Conservation (phyloP, 2,329 filamentous ascomycete genomes). For the Cladosporium sp. region DNA sequence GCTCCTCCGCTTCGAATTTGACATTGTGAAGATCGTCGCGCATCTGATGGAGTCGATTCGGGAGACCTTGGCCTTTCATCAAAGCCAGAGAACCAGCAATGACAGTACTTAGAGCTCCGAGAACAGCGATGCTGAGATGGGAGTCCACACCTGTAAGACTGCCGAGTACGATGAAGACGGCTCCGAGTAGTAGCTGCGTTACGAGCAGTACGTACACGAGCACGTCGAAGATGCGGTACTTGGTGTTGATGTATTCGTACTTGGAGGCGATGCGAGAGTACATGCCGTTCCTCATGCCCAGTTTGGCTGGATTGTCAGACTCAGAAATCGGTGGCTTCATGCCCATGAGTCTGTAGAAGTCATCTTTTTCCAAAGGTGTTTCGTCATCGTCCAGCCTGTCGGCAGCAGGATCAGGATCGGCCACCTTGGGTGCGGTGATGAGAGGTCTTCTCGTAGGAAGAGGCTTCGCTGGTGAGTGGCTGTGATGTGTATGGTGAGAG, state of each 20-base stretch:
- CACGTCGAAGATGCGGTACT: constrained; percentile 30
- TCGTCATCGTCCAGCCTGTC: constrained; percentile 22
- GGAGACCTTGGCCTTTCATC: constrained; percentile 35
- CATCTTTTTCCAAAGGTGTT: constrained; percentile 20
- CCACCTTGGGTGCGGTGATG: constrained; percentile 16
- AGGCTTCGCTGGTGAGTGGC: constrained; percentile 2
- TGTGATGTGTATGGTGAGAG: constrained; percentile 8
- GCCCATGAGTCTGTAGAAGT: constrained; percentile 31
- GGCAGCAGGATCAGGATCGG: constrained; percentile 26
- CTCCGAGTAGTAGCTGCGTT: constrained; percentile 31
- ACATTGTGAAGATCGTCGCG: constrained; percentile 29
- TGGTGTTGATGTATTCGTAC: constrained; percentile 22
- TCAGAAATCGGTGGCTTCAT: constrained; percentile 21
- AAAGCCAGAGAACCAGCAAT: constrained; percentile 31
- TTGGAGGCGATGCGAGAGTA: constrained; percentile 21
- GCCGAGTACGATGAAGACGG: constrained; percentile 35
- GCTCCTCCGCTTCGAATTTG: constrained; percentile 32
- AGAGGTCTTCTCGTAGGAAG: constrained; percentile 11
- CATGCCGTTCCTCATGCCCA: constrained; percentile 26
- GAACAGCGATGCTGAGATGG: constrained; percentile 29
- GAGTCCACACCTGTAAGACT: constrained; percentile 23
- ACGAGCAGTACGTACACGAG: constrained; percentile 29
- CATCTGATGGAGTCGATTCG: constrained; percentile 32
- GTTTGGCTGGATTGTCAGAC: constrained; percentile 22
- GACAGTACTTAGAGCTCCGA: constrained; percentile 32